These are phyloP conservation scores for Solanum rostratum DNA, from an alignment of 257 asterid genomes.

Conservation along the genomic window DNA sequence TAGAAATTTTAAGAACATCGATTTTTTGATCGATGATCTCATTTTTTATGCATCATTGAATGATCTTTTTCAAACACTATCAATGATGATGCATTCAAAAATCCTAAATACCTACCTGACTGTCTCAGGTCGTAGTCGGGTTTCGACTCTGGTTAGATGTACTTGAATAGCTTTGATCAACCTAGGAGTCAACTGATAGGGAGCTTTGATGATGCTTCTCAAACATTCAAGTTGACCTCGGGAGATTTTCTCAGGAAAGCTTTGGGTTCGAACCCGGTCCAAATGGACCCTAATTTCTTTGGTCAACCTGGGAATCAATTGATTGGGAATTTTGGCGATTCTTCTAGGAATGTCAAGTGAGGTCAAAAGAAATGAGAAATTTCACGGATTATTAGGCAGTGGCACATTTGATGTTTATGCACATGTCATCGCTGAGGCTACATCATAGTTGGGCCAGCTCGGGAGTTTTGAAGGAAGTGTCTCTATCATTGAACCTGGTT, in stretches of 20 bases:
- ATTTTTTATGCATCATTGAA: slow-evolving; percentile 57
- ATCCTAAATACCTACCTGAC: not conserved
- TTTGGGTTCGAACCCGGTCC: slow-evolving; percentile 7
- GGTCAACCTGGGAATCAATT: too few relatives aligned
- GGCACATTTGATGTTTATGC: too few relatives aligned
- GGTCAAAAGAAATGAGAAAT: too few relatives aligned
- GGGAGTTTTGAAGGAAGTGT: too few relatives aligned
- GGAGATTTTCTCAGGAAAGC: not conserved
- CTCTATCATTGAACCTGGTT: too few relatives aligned
- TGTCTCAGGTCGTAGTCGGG: not conserved
- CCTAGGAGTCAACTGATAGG: not conserved
- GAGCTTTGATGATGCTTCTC: not conserved
- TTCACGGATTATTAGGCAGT: too few relatives aligned
- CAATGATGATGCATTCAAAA: not conserved
- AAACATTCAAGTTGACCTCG: not conserved
- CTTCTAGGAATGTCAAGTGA: too few relatives aligned
- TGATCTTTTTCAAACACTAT: slow-evolving; percentile 25
- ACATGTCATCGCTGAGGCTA: too few relatives aligned
- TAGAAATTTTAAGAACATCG: slow-evolving; percentile 8
- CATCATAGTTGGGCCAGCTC: too few relatives aligned
- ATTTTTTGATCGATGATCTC: slow-evolving; percentile 26
- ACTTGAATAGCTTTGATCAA: not conserved
- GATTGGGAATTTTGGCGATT: too few relatives aligned
- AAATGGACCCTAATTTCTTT: too few relatives aligned
- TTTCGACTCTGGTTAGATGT: not conserved